These are phyloP conservation scores for Pseudovirgaria hyperparasitica DNA, from an alignment of 2,329 filamentous ascomycete genomes.

Conservation along the genomic window DNA sequence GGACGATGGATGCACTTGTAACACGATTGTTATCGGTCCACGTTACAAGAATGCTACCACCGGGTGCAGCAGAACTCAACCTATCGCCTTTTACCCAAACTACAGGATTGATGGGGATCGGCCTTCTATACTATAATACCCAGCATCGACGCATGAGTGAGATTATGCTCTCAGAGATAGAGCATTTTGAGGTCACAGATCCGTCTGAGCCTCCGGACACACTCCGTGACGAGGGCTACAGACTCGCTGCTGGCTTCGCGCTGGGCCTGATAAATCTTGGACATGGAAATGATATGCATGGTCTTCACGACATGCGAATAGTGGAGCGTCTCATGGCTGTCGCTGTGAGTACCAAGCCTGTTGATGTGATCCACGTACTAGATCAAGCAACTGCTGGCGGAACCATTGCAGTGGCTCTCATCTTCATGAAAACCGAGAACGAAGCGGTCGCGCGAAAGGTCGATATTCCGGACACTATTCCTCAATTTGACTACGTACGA, in stretches of 20 bases:
- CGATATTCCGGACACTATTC: slow-evolving; percentile 76
- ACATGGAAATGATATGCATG: slow-evolving; percentile 76
- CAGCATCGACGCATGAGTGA: slow-evolving; percentile 98
- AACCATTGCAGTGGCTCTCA: slow-evolving; percentile 75
- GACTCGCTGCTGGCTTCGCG: slow-evolving; percentile 84
- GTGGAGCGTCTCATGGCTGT: slow-evolving; percentile 78
- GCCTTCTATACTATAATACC: slow-evolving; percentile 83
- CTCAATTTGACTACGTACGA: slow-evolving; percentile 91
- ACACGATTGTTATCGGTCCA: slow-evolving; percentile 90
- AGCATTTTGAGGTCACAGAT: slow-evolving; percentile 74
- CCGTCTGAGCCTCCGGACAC: slow-evolving; percentile 54
- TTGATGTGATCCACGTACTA: slow-evolving; percentile 82
- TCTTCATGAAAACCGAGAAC: slow-evolving; percentile 96
- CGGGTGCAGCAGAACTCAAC: slow-evolving; percentile 87
- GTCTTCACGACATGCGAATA: slow-evolving; percentile 85
- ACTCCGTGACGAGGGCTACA: slow-evolving; percentile 87
- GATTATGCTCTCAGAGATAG: slow-evolving; percentile 95
- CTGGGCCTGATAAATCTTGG: slow-evolving; percentile 90
- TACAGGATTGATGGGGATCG: slow-evolving; percentile 93
- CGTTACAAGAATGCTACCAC: slow-evolving; percentile 85
- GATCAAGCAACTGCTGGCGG: slow-evolving; percentile 91
- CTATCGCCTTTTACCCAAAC: slow-evolving; percentile 88
- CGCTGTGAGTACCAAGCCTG: slow-evolving; percentile 79
- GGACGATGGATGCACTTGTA: slow-evolving; percentile 94
- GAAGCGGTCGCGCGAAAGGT: slow-evolving; percentile 77